Conservation (phyloP, 768 basidiomycete species). For the Tricholoma bakamatsutake region DNA sequence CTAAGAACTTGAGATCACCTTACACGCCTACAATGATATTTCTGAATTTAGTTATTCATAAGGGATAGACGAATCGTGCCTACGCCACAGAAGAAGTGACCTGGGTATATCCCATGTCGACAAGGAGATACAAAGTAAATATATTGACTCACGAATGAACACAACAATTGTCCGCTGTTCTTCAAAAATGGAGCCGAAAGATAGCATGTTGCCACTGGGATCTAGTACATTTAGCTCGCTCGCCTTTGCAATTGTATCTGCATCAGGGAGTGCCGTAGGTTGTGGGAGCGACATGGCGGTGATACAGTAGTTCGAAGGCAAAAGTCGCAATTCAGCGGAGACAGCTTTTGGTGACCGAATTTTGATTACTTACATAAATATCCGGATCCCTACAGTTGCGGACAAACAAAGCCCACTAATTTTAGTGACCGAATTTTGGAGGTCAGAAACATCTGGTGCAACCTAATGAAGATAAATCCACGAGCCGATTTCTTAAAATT, state of each 20-base stretch:
- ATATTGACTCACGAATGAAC: constrained; percentile 46
- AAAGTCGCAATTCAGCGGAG: no score
- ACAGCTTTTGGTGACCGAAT: no score
- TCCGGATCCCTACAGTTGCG: no score
- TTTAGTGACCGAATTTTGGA: no score
- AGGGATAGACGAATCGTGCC: constrained; percentile 12
- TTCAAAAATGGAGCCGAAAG: constrained; percentile 48
- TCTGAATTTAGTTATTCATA: background rate
- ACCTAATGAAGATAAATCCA: no score
- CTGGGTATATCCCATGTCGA: constrained; percentile 21
- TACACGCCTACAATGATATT: constrained; percentile 28
- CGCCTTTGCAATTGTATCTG: constrained; percentile 29
- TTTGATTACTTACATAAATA: no score
- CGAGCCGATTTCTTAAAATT: no score
- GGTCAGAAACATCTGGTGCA: no score
- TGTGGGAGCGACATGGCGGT: background rate
- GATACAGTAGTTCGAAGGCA: background rate
- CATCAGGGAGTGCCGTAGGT: constrained; percentile 26
- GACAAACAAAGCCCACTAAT: no score
- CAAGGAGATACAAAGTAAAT: background rate
- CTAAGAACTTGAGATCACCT: constrained; percentile 25
- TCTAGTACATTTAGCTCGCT: constrained; percentile 38
- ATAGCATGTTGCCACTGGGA: constrained; percentile 36
- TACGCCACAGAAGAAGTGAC: constrained; percentile 66
- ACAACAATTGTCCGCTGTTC: constrained; percentile 51